Conservation (phyloP, 305 asterid species). For the Solanum hybrid region DNA sequence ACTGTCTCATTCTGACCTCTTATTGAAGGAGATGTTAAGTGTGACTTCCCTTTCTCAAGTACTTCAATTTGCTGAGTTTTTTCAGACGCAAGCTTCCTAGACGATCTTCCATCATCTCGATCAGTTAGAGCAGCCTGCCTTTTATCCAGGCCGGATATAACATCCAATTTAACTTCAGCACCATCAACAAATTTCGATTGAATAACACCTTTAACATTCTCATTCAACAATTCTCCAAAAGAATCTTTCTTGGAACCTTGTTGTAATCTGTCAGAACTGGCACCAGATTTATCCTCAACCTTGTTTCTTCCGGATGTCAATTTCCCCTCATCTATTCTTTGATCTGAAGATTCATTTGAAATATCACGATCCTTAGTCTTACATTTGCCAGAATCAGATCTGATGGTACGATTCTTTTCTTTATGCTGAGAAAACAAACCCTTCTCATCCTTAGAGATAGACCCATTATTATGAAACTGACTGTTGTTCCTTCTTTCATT, state of each 20-base stretch:
- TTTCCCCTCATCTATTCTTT: slow-evolving; percentile 8
- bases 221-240: slow-evolving; percentile 38
- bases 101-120: slow-evolving; percentile 41
- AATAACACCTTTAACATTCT: slow-evolving; percentile 36
- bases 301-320: slow-evolving; percentile 22
- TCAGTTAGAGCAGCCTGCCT: slow-evolving; percentile 34
- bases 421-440: slow-evolving; percentile 19
- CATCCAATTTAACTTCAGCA: slow-evolving; percentile 20
- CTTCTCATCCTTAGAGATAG: slow-evolving; percentile 16
- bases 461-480: slow-evolving; percentile 10
- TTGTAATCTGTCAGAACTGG: slow-evolving; percentile 31
- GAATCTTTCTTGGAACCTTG: slow-evolving; percentile 45
- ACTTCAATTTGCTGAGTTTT: slow-evolving; percentile 32
- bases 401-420: slow-evolving; percentile 17
- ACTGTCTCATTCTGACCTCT: slow-evolving; percentile 50
- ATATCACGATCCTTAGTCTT: slow-evolving; percentile 1
- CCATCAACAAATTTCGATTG: slow-evolving; percentile 39
- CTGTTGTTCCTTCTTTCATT: slow-evolving; percentile 12
- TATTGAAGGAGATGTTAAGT: slow-evolving; percentile 63
- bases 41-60: slow-evolving; percentile 46
- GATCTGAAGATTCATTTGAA: slow-evolving; percentile 12
- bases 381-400: slow-evolving; percentile 19
- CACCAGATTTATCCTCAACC: slow-evolving; percentile 10
- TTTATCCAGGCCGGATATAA: slow-evolving; percentile 32
- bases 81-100: slow-evolving; percentile 30